Evolutionary conservation across 2,329 filamentous ascomycete species (phyloP).

Genomic region (Xenoacremonium recifei): DNA sequence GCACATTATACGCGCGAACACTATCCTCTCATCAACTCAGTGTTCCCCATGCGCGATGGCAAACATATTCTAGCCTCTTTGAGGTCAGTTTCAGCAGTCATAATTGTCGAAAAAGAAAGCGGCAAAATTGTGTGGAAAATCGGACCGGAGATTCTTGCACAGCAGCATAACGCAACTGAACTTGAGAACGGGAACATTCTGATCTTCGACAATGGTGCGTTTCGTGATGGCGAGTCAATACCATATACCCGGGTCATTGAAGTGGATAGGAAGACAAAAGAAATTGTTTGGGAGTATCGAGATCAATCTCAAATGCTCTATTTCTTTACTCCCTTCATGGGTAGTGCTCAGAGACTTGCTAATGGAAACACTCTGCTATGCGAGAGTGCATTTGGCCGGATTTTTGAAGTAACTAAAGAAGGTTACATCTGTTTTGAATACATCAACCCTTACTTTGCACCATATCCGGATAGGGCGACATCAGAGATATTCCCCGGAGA

Average conservation of each 20-base stretch:
- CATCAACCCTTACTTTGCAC: slow-evolving; percentile 27
- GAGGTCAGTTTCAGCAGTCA: slow-evolving; percentile 26
- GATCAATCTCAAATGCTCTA: slow-evolving; percentile 27
- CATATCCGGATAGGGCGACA: slow-evolving; percentile 22
- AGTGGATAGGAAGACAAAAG: slow-evolving; percentile 18
- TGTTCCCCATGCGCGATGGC: slow-evolving; percentile 25
- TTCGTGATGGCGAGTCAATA: slow-evolving; percentile 27
- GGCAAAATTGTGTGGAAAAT: slow-evolving; percentile 29
- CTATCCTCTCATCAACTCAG: slow-evolving; percentile 30
- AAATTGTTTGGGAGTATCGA: slow-evolving; percentile 29
- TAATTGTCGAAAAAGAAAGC: slow-evolving; percentile 25
- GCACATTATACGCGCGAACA: slow-evolving; percentile 30
- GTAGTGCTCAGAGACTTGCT: slow-evolving; percentile 24
- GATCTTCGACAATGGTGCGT: slow-evolving; percentile 30
- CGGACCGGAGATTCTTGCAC: slow-evolving; percentile 20
- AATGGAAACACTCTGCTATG: slow-evolving; percentile 29
- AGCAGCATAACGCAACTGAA: slow-evolving; percentile 30
- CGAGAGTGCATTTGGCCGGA: slow-evolving; percentile 25
- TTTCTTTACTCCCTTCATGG: slow-evolving; percentile 32
- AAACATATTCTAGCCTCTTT: slow-evolving; percentile 28
- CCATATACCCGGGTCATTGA: slow-evolving; percentile 27
- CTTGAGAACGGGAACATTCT: slow-evolving; percentile 30
- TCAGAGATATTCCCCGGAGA: slow-evolving; percentile 26
- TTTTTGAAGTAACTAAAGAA: slow-evolving; percentile 27
- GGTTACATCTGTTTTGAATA: slow-evolving; percentile 30